Evolutionary conservation across 768 basidiomycete species (phyloP).

Genomic region (Suillus lakei): DNA sequence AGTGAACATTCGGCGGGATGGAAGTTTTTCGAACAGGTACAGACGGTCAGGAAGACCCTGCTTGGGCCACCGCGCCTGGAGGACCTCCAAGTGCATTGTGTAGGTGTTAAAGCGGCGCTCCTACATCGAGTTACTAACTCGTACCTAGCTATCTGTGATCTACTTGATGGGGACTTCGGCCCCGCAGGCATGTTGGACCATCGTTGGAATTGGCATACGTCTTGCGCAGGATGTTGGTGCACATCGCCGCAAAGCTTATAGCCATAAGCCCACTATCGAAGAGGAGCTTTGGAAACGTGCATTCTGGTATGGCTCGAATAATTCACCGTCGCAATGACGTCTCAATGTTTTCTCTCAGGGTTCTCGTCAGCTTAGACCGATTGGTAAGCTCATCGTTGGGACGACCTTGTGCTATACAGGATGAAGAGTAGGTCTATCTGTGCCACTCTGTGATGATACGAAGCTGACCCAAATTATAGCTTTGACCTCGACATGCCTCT

Average conservation of each 20-base stretch:
- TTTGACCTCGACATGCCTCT: constrained; percentile 66
- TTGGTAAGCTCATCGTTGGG: constrained; percentile 56
- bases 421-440: constrained; percentile 62
- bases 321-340: not conserved
- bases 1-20: constrained; percentile 55
- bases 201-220: constrained; percentile 63
- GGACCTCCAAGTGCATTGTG: constrained; percentile 73
- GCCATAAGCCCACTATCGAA: constrained; percentile 43
- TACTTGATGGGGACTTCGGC: constrained; percentile 62
- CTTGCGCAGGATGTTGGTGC: constrained; percentile 65
- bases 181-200: constrained; percentile 71
- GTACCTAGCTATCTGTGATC: constrained; percentile 51
- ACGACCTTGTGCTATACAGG: constrained; percentile 66
- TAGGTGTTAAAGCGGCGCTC: constrained; percentile 36
- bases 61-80: constrained; percentile 62
- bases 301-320: constrained; percentile 45
- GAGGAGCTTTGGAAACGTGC: constrained; percentile 65
- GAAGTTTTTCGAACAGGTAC: constrained; percentile 55
- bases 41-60: constrained; percentile 60
- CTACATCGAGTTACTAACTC: not conserved
- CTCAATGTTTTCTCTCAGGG: constrained; percentile 21
- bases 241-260: constrained; percentile 45
- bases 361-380: constrained; percentile 36
- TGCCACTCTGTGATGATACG: not conserved
- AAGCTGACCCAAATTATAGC: constrained; percentile 36